Evolutionary conservation across 208 protist species (phyloP).

Genomic region (Acanthamoeba rhysodes): DNA sequence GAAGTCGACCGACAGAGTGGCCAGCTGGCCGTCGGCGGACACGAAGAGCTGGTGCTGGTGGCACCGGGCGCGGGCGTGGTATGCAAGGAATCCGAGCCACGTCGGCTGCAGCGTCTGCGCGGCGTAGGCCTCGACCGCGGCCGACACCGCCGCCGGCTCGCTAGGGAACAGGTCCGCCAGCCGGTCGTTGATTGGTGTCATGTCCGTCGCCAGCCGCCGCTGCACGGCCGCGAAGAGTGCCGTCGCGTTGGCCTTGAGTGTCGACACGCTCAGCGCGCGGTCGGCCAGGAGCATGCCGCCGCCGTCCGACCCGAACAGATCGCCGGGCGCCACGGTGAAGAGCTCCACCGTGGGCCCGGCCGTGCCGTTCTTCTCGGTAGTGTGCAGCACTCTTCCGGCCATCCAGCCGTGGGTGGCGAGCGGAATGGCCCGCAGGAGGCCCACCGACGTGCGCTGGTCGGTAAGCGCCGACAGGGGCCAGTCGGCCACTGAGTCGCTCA

Average conservation of each 20-base stretch:
- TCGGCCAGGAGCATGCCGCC: background rate
- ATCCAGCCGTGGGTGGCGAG: background rate
- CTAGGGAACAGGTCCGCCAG: background rate
- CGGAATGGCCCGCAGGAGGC: background rate
- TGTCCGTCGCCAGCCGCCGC: background rate
- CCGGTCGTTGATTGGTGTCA: background rate
- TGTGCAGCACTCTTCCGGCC: background rate
- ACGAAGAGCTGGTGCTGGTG: background rate
- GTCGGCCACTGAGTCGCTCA: background rate
- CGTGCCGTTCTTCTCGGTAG: background rate
- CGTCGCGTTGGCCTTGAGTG: background rate
- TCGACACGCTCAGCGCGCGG: background rate
- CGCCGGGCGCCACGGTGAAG: background rate
- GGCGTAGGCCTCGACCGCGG: background rate
- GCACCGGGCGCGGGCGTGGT: background rate
- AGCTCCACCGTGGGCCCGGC: no score
- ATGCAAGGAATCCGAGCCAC: background rate
- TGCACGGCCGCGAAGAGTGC: background rate
- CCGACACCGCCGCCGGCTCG: background rate
- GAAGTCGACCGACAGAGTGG: background rate
- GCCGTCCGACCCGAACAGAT: background rate
- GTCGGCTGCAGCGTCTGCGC: background rate
- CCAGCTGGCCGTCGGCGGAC: background rate
- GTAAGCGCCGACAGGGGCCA: slow-evolving; percentile 7
- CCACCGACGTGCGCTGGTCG: background rate